A percentile compares a stretch with the other conserved stretches of the same genome.
Conservation (phyloP, 164 flowering plant genomes). For the Taxillus chinensis region DNA sequence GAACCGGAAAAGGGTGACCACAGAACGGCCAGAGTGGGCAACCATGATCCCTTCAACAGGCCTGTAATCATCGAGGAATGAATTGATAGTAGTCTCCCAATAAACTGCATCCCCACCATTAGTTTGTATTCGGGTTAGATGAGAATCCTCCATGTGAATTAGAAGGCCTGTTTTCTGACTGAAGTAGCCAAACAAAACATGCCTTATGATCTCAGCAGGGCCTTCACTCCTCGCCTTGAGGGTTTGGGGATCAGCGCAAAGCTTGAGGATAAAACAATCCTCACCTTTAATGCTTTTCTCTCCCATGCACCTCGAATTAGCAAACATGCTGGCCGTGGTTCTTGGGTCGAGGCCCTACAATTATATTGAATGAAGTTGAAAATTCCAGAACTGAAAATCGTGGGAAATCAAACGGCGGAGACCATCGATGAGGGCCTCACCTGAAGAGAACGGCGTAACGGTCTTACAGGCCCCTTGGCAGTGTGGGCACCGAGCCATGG, state of each 20-base stretch:
- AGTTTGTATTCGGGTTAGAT: constrained; percentile 45
- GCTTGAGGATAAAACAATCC: constrained; percentile 53
- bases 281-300: constrained; percentile 49
- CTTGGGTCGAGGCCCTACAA: constrained; percentile 52
- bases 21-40: constrained; percentile 50
- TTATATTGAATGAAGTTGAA: background rate
- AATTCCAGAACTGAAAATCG: background rate
- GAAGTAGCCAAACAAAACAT: constrained; percentile 41
- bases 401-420: background rate
- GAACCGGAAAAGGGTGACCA: constrained; percentile 44
- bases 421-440: constrained; percentile 10
- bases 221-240: constrained; percentile 46
- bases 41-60: constrained; percentile 48
- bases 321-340: constrained; percentile 52
- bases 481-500: constrained; percentile 61
- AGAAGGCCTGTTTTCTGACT: constrained; percentile 53
- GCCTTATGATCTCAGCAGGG: constrained; percentile 49
- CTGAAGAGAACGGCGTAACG: constrained; percentile 56
- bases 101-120: constrained; percentile 44
- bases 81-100: constrained; percentile 53
- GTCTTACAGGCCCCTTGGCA: constrained; percentile 53
- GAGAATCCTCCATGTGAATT: constrained; percentile 48
- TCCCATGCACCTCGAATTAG: constrained; percentile 45
- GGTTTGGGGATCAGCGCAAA: constrained; percentile 38
- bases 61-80: constrained; percentile 36